These are phyloP conservation scores for Prillingera fragicola DNA, from an alignment of 1,284 basidiomycete species.

Conservation along the genomic window DNA sequence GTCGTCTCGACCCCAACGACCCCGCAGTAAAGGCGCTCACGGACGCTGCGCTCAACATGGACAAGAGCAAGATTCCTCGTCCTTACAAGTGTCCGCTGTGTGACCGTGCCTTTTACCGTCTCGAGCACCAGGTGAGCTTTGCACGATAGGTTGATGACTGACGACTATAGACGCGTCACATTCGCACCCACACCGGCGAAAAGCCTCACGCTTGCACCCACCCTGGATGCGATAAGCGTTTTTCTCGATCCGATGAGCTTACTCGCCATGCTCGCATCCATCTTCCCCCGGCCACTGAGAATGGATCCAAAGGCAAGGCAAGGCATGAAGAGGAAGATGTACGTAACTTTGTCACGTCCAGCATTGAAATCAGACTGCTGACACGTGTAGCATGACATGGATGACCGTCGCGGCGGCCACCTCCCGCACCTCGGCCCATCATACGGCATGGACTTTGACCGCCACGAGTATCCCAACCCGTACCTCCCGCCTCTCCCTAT, in stretches of 20 bases:
- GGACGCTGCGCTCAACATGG: slow-evolving; percentile 49
- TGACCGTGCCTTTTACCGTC: slow-evolving; percentile 79
- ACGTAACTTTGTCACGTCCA: slow-evolving; percentile 21
- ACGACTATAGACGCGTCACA: slow-evolving; percentile 76
- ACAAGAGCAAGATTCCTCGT: slow-evolving; percentile 57
- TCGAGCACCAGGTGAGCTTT: slow-evolving; percentile 78
- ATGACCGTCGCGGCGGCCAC: slow-evolving; percentile 32
- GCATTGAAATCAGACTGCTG: slow-evolving; percentile 4
- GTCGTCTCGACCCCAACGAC: slow-evolving; percentile 49
- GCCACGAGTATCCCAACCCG: slow-evolving; percentile 28
- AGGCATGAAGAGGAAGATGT: slow-evolving; percentile 37
- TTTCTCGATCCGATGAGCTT: slow-evolving; percentile 93
- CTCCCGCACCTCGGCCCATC: slow-evolving; percentile 41
- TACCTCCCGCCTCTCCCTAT: slow-evolving; percentile 31
- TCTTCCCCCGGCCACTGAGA: slow-evolving; percentile 48
- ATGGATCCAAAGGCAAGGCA: slow-evolving; percentile 27
- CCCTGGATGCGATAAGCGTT: slow-evolving; percentile 94
- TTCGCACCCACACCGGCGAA: slow-evolving; percentile 96
- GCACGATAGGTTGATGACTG: not conserved
- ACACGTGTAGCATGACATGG: slow-evolving; percentile 26
- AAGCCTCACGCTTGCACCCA: slow-evolving; percentile 92
- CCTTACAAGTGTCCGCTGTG: slow-evolving; percentile 96
- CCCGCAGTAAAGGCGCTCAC: slow-evolving; percentile 48
- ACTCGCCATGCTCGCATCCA: slow-evolving; percentile 95
- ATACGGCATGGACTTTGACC: slow-evolving; percentile 45